phyloP scores from a whole-genome alignment of 768 basidiomycete species.

The Kwoniella mangroviensis region DNA sequence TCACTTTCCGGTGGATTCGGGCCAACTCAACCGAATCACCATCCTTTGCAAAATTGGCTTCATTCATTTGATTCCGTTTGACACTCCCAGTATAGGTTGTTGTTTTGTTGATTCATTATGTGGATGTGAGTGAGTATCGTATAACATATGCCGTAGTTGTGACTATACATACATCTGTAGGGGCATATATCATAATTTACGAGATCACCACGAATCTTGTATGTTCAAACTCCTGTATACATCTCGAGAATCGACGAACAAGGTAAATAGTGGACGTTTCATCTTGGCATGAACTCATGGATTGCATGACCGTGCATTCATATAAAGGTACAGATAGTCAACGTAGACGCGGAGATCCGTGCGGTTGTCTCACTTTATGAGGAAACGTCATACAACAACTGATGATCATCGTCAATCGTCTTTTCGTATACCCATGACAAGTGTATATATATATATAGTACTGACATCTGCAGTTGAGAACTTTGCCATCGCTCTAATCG shows the following conservation, averaged over 20 bases:
- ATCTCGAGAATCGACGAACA: background rate
- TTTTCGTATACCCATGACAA: background rate
- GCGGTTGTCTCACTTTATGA: conserved; percentile 2
- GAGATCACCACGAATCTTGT: background rate
- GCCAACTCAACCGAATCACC: background rate
- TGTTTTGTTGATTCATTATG: too few species aligned
- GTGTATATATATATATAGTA: background rate
- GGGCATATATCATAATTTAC: background rate
- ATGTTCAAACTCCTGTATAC: background rate
- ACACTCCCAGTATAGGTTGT: too few species aligned
- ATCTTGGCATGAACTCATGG: background rate
- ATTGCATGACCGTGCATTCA: background rate
- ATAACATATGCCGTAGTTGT: background rate
- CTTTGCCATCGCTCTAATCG: too few species aligned
- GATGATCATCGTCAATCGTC: background rate
- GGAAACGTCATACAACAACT: background rate
- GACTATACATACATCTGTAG: background rate
- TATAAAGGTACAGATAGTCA: background rate
- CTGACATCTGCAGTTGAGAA: too few species aligned
- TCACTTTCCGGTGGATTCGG: background rate
- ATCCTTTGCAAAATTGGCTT: background rate
- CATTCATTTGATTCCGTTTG: background rate
- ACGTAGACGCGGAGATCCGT: conserved; percentile 9
- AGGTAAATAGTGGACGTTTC: conserved; percentile 11
- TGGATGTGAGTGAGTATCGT: background rate